Evolutionary conservation across 1,284 basidiomycete genomes (phyloP).

Genomic region (Naganishia cerealis): DNA sequence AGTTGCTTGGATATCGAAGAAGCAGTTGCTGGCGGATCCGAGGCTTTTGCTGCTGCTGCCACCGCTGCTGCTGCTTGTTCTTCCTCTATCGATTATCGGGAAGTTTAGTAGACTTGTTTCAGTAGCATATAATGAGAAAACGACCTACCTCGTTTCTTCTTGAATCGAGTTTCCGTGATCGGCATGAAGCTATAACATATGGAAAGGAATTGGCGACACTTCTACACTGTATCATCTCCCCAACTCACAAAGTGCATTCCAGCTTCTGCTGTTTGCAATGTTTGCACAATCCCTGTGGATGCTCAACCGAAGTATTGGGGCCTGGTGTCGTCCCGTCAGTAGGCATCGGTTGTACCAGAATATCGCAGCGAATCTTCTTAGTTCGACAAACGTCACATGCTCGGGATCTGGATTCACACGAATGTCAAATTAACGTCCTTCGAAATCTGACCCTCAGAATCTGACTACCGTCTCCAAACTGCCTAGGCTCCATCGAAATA

Average conservation of each 20-base stretch:
- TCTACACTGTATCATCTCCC: neutral
- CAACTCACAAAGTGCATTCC: slow-evolving; percentile 74
- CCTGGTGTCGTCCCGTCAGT: slow-evolving; percentile 31
- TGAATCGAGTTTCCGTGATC: slow-evolving; percentile 96
- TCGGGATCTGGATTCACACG: neutral
- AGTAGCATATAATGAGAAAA: neutral
- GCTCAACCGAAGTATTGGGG: slow-evolving; percentile 37
- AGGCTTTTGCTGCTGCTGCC: slow-evolving; percentile 2
- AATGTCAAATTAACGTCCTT: neutral
- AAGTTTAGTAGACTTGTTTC: neutral
- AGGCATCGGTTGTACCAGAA: slow-evolving; percentile 38
- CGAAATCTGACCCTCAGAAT: too few relatives aligned
- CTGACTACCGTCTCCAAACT: neutral
- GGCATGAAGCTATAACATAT: slow-evolving; percentile 68
- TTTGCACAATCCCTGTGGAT: slow-evolving; percentile 43
- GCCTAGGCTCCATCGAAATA: neutral
- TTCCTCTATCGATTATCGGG: slow-evolving; percentile 6
- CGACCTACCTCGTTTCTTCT: slow-evolving; percentile 64
- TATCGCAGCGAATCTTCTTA: slow-evolving; percentile 75
- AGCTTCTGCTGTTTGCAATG: slow-evolving; percentile 70
- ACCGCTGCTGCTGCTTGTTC: slow-evolving; percentile 24
- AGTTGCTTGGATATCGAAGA: neutral
- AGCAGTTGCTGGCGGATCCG: neutral
- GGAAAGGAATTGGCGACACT: neutral
- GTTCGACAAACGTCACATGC: slow-evolving; percentile 64